Base-by-base conservation (phyloP, 2,329 filamentous ascomycete species). In the Trichoderma atroviride region DNA sequence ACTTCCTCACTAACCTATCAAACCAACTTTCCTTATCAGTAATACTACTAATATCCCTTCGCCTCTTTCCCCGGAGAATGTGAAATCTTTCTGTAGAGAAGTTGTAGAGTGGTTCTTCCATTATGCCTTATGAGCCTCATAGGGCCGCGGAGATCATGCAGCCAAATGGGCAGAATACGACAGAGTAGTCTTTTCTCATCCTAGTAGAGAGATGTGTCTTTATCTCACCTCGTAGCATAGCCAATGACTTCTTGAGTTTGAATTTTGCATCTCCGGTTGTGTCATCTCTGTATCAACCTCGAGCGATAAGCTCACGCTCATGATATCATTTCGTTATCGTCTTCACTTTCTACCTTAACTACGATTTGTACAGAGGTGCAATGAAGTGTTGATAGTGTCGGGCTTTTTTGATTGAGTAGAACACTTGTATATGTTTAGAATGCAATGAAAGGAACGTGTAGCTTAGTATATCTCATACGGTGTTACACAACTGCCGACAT, bases 221-320 rank as follows among this genome's bases (percentile, higher is more conserved):
- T 64, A 40, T 55, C 33, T 31, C 11, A 40, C 24, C 31, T 11
- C 35, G 10, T 16, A 2, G 13, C 27, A 19, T 22, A 16, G 16
- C 4, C 16, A 16, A 19, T 3, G 11, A 27, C 2, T 5, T 22
- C 5, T 33, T 10, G 22, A 56, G 33, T 56, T 19, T 43, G 52
- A 43, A 56, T 33, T 64, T 64, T 64, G 47, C 61, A 64, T 64
- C 61, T 64, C 61, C 61, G 61, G 61, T 43, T 56, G 16, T 9
- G 43, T 22, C 43, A 11, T 22, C 24, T 64, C 7, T 40, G 16
- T 55, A 56, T n/a, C 24, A 43, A 56, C 16, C 40, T 22, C 40
- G 7, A 31, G 24, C 19, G 61, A 64, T 64, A 64, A 64, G 33
- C 61, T 13, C 24, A 4, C 19, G 43, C 31, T 27, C 22, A 1